Base-by-base conservation (phyloP, 2,329 filamentous ascomycete genomes). In the Trichoderma koningii region DNA sequence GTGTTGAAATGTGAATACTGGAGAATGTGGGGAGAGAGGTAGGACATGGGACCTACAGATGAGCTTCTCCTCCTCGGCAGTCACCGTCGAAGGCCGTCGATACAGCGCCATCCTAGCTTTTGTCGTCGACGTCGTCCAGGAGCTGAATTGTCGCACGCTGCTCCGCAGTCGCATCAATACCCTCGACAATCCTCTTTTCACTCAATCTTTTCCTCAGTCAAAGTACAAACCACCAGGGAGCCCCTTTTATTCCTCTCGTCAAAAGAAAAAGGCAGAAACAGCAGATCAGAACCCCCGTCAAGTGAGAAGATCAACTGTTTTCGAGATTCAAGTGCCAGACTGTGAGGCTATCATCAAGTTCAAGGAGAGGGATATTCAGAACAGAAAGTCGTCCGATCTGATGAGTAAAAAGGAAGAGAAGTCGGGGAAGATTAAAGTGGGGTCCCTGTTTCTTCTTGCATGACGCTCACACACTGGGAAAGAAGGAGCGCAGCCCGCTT, bases 81-180 rank as follows among this genome's bases (percentile, higher is more conserved):
- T 52, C 19, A 52, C 57, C 47, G 48, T 28, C 47, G 59, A 63
- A 38, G 59, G 59, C 5, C 48, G 41, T 19, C 59, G 50, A 45
- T 82, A 74, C 26, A 83, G 76, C 52, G 81, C 80, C 81, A 83
- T 83, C 68, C 67, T 79, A 64, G 59, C 23, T 14, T 38, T 62
- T 42, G 59, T 53, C 26, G 48, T 71, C 42, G 57, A 44, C 59
- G 48, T 63, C 51, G 55, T 59, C 55, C 23, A 70, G 50, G 69
- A 64, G 57, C 67, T 67, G 14, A 74, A 63, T 44, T 66, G 66
- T 44, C 67, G 55, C 14, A 62, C 45, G 14, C 62, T 64, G 51
- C 63, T 38, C 34, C 12, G 63, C 47, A 51, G 42, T 65, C 68
- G 72, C 74, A 75, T 75, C 30, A 34, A 41, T 14, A 34, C 30